Evolutionary conservation across 2,329 filamentous ascomycete genomes (phyloP).

Genomic region (Biscogniauxia sp.): DNA sequence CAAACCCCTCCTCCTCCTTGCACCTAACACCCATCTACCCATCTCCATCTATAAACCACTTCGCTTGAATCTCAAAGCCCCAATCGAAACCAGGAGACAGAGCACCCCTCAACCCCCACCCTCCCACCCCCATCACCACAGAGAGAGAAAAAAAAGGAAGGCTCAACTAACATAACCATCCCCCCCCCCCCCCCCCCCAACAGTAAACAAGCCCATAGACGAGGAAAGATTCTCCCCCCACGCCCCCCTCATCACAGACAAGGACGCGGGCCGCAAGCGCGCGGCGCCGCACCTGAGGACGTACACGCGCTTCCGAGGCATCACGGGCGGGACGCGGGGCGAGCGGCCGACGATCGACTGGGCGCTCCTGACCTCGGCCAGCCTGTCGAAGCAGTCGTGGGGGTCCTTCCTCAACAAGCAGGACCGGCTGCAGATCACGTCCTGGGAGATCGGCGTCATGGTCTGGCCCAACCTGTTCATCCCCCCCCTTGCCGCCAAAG

Average conservation of each 20-base stretch:
- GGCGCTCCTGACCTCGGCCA: conserved; percentile 89
- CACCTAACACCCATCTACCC: too few species aligned
- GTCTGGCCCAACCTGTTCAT: conserved; percentile 69
- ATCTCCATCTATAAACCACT: too few species aligned
- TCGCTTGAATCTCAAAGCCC: too few species aligned
- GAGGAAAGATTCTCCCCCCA: background rate
- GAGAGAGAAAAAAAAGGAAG: too few species aligned
- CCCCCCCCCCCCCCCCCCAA: background rate
- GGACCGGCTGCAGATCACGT: conserved; percentile 68
- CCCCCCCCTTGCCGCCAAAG: too few species aligned
- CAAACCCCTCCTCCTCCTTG: background rate
- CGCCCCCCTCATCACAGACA: background rate
- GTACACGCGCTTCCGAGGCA: conserved; percentile 65
- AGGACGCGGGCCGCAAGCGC: conserved; percentile 59
- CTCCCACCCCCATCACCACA: too few species aligned
- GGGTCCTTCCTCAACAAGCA: conserved; percentile 59
- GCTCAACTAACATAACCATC: too few species aligned
- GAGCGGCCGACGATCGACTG: conserved; percentile 64
- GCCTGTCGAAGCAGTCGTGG: conserved; percentile 87
- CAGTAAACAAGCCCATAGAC: background rate
- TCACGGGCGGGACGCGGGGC: background rate
- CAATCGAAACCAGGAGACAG: too few species aligned
- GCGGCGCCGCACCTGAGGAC: conserved; percentile 91
- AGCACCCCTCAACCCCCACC: background rate
- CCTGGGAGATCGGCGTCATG: conserved; percentile 80